These are phyloP conservation scores for Phytophthora nicotianae DNA, from an alignment of 352 stramenopile species.

Conservation along the genomic window DNA sequence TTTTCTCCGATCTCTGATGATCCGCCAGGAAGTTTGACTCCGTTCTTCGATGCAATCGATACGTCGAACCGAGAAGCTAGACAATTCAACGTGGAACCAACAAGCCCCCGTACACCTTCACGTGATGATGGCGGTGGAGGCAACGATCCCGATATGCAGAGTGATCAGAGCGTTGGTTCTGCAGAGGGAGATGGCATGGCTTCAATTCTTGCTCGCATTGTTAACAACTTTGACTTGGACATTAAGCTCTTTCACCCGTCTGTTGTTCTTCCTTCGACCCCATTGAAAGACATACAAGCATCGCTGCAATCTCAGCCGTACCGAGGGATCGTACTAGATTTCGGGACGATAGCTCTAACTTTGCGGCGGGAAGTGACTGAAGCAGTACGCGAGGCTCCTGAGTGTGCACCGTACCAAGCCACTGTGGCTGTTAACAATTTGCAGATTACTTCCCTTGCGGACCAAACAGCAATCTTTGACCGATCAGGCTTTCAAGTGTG, in stretches of 20 bases:
- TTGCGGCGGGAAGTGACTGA: slow-evolving; percentile 23
- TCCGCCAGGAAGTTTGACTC: slow-evolving; percentile 39
- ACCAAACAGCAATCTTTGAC: slow-evolving; percentile 42
- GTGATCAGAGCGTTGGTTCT: slow-evolving; percentile 1
- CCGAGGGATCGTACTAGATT: slow-evolving; percentile 54
- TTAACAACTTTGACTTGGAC: slow-evolving; percentile 43
- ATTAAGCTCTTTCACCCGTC: slow-evolving; percentile 50
- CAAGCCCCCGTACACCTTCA: background rate
- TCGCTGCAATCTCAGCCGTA: slow-evolving; percentile 36
- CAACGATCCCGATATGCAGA: slow-evolving; percentile 2
- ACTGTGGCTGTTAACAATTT: slow-evolving; percentile 33
- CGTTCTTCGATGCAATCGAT: slow-evolving; percentile 76
- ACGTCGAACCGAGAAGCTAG: slow-evolving; percentile 29
- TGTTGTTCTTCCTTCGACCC: slow-evolving; percentile 52
- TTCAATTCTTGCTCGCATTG: slow-evolving; percentile 22
- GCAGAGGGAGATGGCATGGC: slow-evolving; percentile 12
- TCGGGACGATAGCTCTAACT: slow-evolving; percentile 47
- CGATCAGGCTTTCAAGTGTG: slow-evolving; percentile 43
- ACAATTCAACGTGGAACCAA: slow-evolving; percentile 24
- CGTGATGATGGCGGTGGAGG: background rate
- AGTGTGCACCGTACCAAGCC: slow-evolving; percentile 15
- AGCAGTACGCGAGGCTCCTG: slow-evolving; percentile 3
- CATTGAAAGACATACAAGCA: slow-evolving; percentile 34
- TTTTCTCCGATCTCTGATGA: slow-evolving; percentile 24
- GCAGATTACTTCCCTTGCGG: slow-evolving; percentile 36